These are phyloP conservation scores for Paramecium octaurelia DNA, from an alignment of 73 alveolate species.

Conservation along the genomic window DNA sequence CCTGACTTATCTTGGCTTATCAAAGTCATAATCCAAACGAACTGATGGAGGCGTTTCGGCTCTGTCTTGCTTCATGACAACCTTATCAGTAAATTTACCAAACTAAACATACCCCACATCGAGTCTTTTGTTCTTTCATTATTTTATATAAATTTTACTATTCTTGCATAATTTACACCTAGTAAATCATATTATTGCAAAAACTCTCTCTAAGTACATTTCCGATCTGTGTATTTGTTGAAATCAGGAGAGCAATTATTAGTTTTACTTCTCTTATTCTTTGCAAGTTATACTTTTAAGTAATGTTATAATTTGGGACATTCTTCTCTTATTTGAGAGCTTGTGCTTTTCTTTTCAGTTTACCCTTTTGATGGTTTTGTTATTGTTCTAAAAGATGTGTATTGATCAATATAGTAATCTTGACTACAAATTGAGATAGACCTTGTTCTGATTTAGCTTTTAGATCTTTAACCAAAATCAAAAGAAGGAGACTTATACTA, in stretches of 20 bases:
- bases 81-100: not conserved
- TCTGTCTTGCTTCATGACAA: constrained; percentile 25
- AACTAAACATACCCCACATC: constrained; percentile 40
- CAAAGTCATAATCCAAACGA: not conserved
- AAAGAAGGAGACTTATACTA: not conserved
- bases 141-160: not conserved
- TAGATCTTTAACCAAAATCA: not conserved
- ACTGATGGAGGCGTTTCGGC: constrained; percentile 42
- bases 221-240: not conserved
- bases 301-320: not conserved
- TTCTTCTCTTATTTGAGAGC: not conserved
- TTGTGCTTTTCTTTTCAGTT: not conserved
- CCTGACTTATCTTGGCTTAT: not conserved
- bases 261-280: not conserved
- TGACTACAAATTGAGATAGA: not conserved
- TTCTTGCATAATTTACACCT: constrained; percentile 7
- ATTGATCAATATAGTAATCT: not conserved
- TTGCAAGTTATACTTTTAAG: not conserved
- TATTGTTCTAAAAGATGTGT: not conserved
- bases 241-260: not conserved
- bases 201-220: not conserved
- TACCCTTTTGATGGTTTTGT: not conserved
- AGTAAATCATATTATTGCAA: not conserved
- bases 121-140: not conserved
- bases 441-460: not conserved